Evolutionary conservation across 352 stramenopile genomes (phyloP), one percentile per base, ranked within the genome.

Genomic region (Phytophthora fragariaefolia): DNA sequence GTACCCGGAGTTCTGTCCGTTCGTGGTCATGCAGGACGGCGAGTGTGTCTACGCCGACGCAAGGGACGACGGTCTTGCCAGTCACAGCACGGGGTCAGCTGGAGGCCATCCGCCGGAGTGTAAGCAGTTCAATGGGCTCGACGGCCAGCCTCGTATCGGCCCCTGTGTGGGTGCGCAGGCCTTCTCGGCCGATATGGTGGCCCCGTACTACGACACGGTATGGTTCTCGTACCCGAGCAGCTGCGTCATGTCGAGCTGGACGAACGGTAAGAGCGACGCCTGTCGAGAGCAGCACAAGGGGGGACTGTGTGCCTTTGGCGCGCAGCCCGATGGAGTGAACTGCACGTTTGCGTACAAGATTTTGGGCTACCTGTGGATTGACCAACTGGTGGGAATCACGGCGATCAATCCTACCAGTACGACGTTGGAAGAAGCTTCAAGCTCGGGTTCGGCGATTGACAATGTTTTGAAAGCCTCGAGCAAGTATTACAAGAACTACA

Each of bases 211-310:
- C 18, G 79, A 92, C 65, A 82, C 83, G 17, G 75, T 90, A 7
- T 92, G 83, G 83, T 92, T 90, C 73, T 90, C 81, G 57, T 92
- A 90, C 73, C 82, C 83, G 4, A 78, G 71, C 32, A 85, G 76
- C 57, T 92, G 83, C 43, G 76, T 80, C 43, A 88, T 77, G 50
- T 79, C 70, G n/a, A 76, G 60, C 9, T 91, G 82, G 80, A 50
- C 22, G 15, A 56, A 56, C 8, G 71, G 72, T 50, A 92, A 92
- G 66, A 79, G 54, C n/a, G 58, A 72, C 4, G 36, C 42, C 15
- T 90, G 83, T 53, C 71, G 83, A 8, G 49, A 51, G 0, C 24
- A 72, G 22, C 69, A 76, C 55, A 61, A 58, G 0, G 78, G 82
- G n/a, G 83, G 83, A 10, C 46, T 92, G 24, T 92, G 83, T 58